Percentiles rank a stretch among this genome's conserved stretches.
Evolutionary conservation across 2,329 filamentous ascomycete species (phyloP).

Genomic region (Macroventuria anomochaeta): DNA sequence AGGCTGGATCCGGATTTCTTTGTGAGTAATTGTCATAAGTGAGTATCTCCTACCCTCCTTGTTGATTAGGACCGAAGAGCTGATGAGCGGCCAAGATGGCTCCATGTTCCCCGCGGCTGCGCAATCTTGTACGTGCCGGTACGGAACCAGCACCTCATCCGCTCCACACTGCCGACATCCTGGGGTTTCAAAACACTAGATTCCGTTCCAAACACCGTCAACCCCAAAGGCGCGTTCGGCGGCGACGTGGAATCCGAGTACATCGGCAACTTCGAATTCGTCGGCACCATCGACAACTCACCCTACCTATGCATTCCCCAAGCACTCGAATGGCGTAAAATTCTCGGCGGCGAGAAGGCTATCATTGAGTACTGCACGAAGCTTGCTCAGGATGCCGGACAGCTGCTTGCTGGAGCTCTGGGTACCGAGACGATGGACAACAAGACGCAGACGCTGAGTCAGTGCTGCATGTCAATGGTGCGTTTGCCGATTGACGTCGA

Average conservation of each 20-base stretch:
- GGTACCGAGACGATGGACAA: constrained; percentile 78
- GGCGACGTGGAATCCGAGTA: constrained; percentile 63
- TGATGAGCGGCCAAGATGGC: constrained; percentile 67
- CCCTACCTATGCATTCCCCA: constrained; percentile 76
- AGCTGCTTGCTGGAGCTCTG: constrained; percentile 65
- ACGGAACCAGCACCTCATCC: constrained; percentile 77
- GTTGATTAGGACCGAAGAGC: not conserved
- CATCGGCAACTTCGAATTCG: constrained; percentile 74
- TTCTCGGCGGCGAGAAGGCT: constrained; percentile 74
- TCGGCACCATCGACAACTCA: constrained; percentile 75
- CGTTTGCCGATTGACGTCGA: constrained; percentile 67
- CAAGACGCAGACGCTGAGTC: constrained; percentile 63
- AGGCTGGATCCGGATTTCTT: constrained; percentile 82
- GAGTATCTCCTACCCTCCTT: constrained; percentile 5
- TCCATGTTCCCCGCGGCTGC: constrained; percentile 78
- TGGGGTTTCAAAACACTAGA: constrained; percentile 60
- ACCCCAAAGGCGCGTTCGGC: constrained; percentile 32
- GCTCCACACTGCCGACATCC: constrained; percentile 77
- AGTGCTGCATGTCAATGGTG: constrained; percentile 76
- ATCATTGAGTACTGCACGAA: constrained; percentile 69
- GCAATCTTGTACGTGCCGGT: constrained; percentile 80
- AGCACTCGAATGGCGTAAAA: constrained; percentile 72
- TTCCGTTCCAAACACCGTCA: constrained; percentile 61
- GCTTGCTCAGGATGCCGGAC: constrained; percentile 70
- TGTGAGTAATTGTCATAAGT: constrained; percentile 71